Conservation (phyloP, 306 rosid genomes). For the Fragaria vesca region DNA sequence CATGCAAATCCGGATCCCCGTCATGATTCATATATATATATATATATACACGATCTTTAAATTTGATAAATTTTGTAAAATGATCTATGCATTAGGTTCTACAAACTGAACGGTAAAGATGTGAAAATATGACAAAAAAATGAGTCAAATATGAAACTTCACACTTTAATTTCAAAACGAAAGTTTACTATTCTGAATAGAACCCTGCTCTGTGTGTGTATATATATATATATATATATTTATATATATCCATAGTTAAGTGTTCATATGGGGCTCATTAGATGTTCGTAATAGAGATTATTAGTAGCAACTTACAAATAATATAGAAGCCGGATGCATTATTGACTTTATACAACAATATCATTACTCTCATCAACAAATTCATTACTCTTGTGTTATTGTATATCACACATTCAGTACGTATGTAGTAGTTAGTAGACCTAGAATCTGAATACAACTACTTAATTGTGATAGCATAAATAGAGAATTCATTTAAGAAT, state of each 20-base stretch:
- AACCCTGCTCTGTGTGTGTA: too few species aligned
- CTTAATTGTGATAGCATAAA: neutral
- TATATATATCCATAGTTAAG: neutral
- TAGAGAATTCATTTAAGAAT: neutral
- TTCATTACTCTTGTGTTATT: neutral
- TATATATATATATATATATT: too few species aligned
- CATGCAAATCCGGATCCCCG: neutral
- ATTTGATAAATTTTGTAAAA: too few species aligned
- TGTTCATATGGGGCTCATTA: neutral
- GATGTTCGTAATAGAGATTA: neutral
- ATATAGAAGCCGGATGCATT: neutral
- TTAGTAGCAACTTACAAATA: constrained; percentile 1
- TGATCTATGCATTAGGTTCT: too few species aligned
- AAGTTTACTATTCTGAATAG: too few species aligned
- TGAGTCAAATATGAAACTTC: too few species aligned
- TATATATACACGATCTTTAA: too few species aligned
- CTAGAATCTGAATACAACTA: neutral
- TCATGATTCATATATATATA: neutral
- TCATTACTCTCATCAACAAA: neutral
- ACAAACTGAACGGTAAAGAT: too few species aligned
- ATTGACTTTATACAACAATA: neutral
- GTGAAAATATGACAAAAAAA: too few species aligned
- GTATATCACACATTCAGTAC: neutral
- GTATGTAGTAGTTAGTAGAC: neutral
- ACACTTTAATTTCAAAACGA: too few species aligned